phyloP scores from a whole-genome alignment of 1,284 basidiomycete species.

The Cystobasidium pallidum region DNA sequence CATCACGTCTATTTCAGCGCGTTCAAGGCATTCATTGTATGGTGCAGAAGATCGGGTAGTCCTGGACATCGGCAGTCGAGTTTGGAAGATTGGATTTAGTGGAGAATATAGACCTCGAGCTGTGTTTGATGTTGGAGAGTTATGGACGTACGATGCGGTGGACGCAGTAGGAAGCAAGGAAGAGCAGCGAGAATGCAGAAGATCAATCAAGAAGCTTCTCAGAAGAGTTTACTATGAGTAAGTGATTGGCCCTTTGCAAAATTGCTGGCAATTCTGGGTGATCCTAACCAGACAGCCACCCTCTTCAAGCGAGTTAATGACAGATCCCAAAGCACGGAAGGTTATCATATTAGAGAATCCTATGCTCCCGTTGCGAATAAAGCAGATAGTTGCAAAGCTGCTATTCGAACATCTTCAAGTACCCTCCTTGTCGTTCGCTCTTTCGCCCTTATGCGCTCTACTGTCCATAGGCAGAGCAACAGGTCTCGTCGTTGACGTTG shows the following conservation, averaged over 20 bases:
- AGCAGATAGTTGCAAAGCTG: slow-evolving; percentile 80
- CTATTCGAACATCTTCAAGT: slow-evolving; percentile 90
- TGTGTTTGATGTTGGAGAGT: slow-evolving; percentile 61
- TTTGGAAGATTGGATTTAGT: slow-evolving; percentile 88
- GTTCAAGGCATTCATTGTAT: slow-evolving; percentile 64
- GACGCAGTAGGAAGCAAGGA: slow-evolving; percentile 44
- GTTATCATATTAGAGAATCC: slow-evolving; percentile 90
- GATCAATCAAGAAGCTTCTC: slow-evolving; percentile 69
- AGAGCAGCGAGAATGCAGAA: slow-evolving; percentile 57
- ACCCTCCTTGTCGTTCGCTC: slow-evolving; percentile 88
- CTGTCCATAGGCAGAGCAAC: slow-evolving; percentile 84
- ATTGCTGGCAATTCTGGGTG: neutral
- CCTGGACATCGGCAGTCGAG: slow-evolving; percentile 77
- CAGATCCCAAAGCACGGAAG: slow-evolving; percentile 90
- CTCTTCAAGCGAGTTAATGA: slow-evolving; percentile 70
- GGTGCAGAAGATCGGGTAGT: slow-evolving; percentile 83
- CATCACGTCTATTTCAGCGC: slow-evolving; percentile 15
- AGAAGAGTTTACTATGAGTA: slow-evolving; percentile 83
- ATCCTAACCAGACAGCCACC: slow-evolving; percentile 1
- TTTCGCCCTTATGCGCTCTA: slow-evolving; percentile 79
- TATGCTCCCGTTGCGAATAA: slow-evolving; percentile 78
- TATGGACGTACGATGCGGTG: slow-evolving; percentile 21
- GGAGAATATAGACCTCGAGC: slow-evolving; percentile 81
- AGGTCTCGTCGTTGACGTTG: slow-evolving; percentile 88
- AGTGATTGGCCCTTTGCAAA: slow-evolving; percentile 56